Evolutionary conservation across 257 asterid genomes (phyloP).

Genomic region (Petunia secreta): DNA sequence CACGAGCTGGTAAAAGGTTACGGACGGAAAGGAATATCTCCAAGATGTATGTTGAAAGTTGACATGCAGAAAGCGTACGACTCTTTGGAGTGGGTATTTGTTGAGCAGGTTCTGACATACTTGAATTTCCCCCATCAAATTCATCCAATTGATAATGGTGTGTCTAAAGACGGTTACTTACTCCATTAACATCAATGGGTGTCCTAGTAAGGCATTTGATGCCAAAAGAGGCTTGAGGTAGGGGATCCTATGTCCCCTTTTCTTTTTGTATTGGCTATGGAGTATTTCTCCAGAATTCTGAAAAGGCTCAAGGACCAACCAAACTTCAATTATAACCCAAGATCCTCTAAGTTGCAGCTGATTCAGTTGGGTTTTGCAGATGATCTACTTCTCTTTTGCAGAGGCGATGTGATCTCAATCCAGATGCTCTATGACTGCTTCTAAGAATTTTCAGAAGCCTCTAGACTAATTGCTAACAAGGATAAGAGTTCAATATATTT

Average conservation of each 20-base stretch:
- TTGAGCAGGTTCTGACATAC: not conserved
- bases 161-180: not conserved
- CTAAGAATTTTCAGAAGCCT: not conserved
- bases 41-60: not conserved
- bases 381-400: not conserved
- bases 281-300: not conserved
- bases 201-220: not conserved
- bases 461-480: not conserved
- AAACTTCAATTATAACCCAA: too few species aligned
- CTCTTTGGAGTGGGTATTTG: not conserved
- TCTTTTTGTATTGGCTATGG: not conserved
- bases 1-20: slow-evolving; percentile 1
- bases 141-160: not conserved
- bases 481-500: not conserved
- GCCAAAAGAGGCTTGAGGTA: not conserved
- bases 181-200: not conserved
- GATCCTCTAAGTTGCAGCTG: not conserved
- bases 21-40: not conserved
- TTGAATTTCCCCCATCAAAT: not conserved
- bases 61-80: not conserved
- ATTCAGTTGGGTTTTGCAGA: not conserved
- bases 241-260: too few species aligned
- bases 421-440: not conserved
- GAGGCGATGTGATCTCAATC: not conserved
- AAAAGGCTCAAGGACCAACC: not conserved